Conservation (phyloP, 441 rosid species). For the Populus hybrid region DNA sequence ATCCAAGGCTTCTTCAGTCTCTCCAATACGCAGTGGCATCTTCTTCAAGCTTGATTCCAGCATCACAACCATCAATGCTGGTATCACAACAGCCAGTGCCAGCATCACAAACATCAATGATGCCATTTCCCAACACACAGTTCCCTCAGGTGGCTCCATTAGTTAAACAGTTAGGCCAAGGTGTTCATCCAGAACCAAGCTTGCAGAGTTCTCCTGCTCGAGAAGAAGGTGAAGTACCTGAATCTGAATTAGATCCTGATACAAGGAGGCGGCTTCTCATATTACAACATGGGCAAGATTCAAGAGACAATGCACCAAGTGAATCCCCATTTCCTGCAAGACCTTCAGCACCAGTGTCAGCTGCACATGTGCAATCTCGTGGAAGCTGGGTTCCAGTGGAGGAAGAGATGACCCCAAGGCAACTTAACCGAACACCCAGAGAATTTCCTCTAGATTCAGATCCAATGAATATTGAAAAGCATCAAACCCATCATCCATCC, state of each 20-base stretch:
- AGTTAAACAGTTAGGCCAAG: slow-evolving; percentile 57
- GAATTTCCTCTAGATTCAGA: slow-evolving; percentile 72
- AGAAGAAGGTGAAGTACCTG: slow-evolving; percentile 99
- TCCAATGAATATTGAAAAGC: slow-evolving; percentile 62
- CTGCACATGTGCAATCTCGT: slow-evolving; percentile 56
- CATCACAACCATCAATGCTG: slow-evolving; percentile 46
- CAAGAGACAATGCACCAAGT: slow-evolving; percentile 59
- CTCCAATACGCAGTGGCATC: slow-evolving; percentile 59
- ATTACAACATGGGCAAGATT: slow-evolving; percentile 95
- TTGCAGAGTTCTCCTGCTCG: slow-evolving; percentile 91
- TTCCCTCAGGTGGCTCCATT: slow-evolving; percentile 45
- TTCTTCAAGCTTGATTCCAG: slow-evolving; percentile 49
- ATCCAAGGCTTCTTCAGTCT: slow-evolving; percentile 58
- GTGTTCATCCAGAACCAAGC: slow-evolving; percentile 57
- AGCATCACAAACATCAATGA: slow-evolving; percentile 26
- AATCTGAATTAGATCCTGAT: slow-evolving; percentile 96
- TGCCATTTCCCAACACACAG: slow-evolving; percentile 51
- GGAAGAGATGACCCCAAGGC: slow-evolving; percentile 83
- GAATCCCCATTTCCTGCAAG: slow-evolving; percentile 67
- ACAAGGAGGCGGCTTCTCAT: slow-evolving; percentile 94
- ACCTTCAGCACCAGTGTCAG: slow-evolving; percentile 58
- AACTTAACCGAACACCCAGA: slow-evolving; percentile 55
- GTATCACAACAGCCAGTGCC: slow-evolving; percentile 43
- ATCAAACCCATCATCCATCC: slow-evolving; percentile 58
- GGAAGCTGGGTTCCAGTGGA: slow-evolving; percentile 75